Percentiles rank a stretch among this genome's conserved stretches.
These are phyloP conservation scores for Austroboletus novae-zelandiae DNA, from an alignment of 1,284 basidiomycete genomes.

Conservation along the genomic window DNA sequence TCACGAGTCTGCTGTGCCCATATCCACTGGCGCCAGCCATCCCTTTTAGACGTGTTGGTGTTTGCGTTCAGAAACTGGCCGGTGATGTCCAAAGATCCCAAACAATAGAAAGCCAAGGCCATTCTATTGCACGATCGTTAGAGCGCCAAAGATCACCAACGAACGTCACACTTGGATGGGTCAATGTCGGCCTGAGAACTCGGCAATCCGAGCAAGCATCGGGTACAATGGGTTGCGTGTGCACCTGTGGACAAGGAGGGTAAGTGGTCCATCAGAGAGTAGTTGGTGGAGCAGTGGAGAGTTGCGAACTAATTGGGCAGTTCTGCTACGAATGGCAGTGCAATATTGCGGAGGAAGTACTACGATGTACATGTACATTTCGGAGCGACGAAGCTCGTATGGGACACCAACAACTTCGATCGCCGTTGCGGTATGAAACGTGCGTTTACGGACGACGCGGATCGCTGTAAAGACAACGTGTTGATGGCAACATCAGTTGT, in stretches of 20 bases:
- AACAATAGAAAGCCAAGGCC: slow-evolving; percentile 82
- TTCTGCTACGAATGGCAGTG: too few relatives aligned
- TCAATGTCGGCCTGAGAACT: slow-evolving; percentile 55
- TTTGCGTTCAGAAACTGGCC: slow-evolving; percentile 47
- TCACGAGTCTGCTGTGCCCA: slow-evolving; percentile 79
- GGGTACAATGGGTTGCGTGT: slow-evolving; percentile 53
- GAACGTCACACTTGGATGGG: slow-evolving; percentile 48
- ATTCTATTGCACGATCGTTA: slow-evolving; percentile 46
- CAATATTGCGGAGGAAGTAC: too few relatives aligned
- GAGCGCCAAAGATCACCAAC: slow-evolving; percentile 9
- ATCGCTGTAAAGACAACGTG: neutral
- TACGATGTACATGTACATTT: too few relatives aligned
- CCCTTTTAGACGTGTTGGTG: slow-evolving; percentile 49
- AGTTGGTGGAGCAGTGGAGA: too few relatives aligned
- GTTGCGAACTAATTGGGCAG: too few relatives aligned
- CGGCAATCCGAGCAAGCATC: slow-evolving; percentile 58
- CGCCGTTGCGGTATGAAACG: neutral
- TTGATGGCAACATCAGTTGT: slow-evolving; percentile 40
- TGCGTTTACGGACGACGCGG: too few relatives aligned
- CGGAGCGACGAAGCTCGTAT: neutral
- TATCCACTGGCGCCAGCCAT: slow-evolving; percentile 78
- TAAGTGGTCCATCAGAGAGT: neutral
- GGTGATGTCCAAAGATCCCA: slow-evolving; percentile 76
- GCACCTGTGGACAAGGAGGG: slow-evolving; percentile 37
- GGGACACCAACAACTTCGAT: neutral